phyloP scores from a whole-genome alignment of 2,329 filamentous ascomycete genomes.

The Cadophora luteo-olivacea region DNA sequence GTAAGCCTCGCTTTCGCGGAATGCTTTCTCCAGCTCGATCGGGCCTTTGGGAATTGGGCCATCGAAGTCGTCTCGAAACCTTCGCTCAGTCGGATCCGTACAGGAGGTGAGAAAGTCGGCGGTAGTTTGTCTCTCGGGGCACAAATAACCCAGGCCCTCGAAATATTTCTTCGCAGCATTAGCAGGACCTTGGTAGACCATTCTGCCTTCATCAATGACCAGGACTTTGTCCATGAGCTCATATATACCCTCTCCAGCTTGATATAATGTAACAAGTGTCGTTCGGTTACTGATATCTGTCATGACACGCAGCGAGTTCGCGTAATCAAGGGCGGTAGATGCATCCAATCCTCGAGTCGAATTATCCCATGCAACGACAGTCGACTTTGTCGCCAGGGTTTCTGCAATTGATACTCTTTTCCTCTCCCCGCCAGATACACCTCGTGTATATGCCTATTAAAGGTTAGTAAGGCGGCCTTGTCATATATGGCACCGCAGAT shows the following conservation, averaged over 20 bases:
- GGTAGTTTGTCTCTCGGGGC: slow-evolving; percentile 65
- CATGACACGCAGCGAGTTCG: slow-evolving; percentile 72
- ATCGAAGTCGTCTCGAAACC: slow-evolving; percentile 66
- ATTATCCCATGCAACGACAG: slow-evolving; percentile 81
- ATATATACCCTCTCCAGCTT: slow-evolving; percentile 73
- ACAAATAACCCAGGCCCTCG: slow-evolving; percentile 65
- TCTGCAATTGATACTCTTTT: slow-evolving; percentile 83
- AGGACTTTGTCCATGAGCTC: slow-evolving; percentile 81
- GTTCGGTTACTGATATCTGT: slow-evolving; percentile 77
- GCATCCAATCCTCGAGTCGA: slow-evolving; percentile 79
- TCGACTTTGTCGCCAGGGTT: slow-evolving; percentile 74
- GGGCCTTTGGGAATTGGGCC: slow-evolving; percentile 65
- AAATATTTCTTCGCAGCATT: slow-evolving; percentile 70
- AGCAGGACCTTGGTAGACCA: slow-evolving; percentile 69
- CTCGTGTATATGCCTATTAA: slow-evolving; percentile 58
- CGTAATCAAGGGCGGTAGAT: slow-evolving; percentile 79
- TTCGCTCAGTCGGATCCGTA: slow-evolving; percentile 75
- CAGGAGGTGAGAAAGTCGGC: slow-evolving; percentile 80
- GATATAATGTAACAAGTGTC: slow-evolving; percentile 71
- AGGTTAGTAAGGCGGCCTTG: slow-evolving; percentile 11
- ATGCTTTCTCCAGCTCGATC: slow-evolving; percentile 68
- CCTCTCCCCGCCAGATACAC: slow-evolving; percentile 79
- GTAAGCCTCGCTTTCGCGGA: slow-evolving; percentile 67
- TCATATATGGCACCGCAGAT: slow-evolving; percentile 45
- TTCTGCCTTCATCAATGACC: slow-evolving; percentile 74